Evolutionary conservation across 2,329 filamentous ascomycete species (phyloP).

Genomic region (Claviceps pusilla): DNA sequence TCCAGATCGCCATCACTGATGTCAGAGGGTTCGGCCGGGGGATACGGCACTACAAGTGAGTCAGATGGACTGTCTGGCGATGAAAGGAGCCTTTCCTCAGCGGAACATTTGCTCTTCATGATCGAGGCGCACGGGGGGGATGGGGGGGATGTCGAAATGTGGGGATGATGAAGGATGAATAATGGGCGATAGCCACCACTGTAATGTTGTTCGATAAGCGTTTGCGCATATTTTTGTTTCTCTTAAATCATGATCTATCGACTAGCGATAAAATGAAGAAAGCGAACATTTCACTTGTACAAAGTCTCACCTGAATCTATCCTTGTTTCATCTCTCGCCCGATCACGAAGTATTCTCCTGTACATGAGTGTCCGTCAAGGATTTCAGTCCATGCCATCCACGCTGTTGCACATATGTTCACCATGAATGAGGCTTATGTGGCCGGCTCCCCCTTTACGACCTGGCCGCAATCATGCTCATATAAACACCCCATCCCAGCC

Average conservation of each 20-base stretch:
- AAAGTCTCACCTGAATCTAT: background rate
- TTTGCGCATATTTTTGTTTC: background rate
- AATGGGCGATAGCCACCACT: background rate
- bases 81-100: background rate
- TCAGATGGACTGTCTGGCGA: background rate
- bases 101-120: background rate
- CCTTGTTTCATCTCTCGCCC: background rate
- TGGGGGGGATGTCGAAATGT: background rate
- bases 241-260: background rate
- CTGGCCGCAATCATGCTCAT: conserved; percentile 45
- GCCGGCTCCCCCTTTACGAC: background rate
- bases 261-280: background rate
- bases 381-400: background rate
- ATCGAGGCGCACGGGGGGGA: background rate
- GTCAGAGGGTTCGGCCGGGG: background rate
- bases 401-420: background rate
- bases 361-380: background rate
- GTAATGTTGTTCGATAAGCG: background rate
- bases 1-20: background rate
- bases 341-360: background rate
- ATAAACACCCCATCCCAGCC: conserved; percentile 61
- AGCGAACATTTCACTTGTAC: background rate
- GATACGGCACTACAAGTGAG: background rate
- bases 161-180: background rate
- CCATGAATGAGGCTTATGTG: background rate